Evolutionary conservation across 164 flowering plant genomes (phyloP).

Genomic region (Liquidambar formosana): DNA sequence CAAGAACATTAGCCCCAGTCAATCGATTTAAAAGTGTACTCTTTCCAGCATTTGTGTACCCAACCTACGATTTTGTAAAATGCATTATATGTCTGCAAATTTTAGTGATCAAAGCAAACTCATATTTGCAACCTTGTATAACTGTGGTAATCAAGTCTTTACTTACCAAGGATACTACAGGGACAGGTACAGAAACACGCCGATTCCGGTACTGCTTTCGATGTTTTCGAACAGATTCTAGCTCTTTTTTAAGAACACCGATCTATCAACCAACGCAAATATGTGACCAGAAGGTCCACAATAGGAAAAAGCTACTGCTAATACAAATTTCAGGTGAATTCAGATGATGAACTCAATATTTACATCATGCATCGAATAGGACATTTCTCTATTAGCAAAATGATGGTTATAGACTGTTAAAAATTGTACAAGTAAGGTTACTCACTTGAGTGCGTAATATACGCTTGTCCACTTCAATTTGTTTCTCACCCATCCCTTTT

Average conservation of each 20-base stretch:
- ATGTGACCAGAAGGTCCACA: constrained; percentile 3
- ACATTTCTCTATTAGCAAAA: no score
- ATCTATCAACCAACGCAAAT: constrained; percentile 51
- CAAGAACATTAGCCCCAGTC: constrained; percentile 92
- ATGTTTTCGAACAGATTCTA: constrained; percentile 88
- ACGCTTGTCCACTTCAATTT: constrained; percentile 98
- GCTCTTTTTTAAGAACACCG: constrained; percentile 73
- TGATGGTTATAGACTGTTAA: no score
- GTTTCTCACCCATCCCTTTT: constrained; percentile 99
- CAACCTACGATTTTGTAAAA: constrained; percentile 55
- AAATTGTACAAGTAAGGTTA: background rate
- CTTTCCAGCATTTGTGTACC: constrained; percentile 98
- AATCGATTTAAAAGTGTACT: constrained; percentile 85
- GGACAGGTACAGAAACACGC: constrained; percentile 82
- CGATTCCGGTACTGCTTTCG: constrained; percentile 81
- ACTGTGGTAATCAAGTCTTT: background rate
- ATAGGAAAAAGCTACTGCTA: background rate
- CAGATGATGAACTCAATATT: background rate
- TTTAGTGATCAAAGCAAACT: background rate
- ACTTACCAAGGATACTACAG: constrained; percentile 90
- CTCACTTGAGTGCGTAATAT: constrained; percentile 86
- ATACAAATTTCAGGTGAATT: background rate
- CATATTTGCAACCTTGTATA: background rate
- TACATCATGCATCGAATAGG: no score
- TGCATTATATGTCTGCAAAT: background rate